Base-by-base conservation (phyloP, 1,284 basidiomycete species). In the Apiotrichum montevideense region DNA sequence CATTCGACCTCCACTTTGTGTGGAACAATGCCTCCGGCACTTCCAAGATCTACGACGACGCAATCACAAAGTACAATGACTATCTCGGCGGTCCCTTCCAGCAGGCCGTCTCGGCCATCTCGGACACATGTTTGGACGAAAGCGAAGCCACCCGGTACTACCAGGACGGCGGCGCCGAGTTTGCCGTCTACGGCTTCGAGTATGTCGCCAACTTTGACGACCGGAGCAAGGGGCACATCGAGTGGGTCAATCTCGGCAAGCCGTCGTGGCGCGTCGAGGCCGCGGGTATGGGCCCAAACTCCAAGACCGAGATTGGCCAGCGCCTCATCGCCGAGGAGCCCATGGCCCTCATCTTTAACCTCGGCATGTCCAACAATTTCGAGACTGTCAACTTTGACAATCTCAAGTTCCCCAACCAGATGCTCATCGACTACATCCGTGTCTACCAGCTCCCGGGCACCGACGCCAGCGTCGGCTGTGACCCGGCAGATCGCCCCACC, bases 21-120 rank as follows among this genome's bases (percentile, higher is more conserved):
- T 87, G 83, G 67, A 77, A 80, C 67, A 82, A 84, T 65, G 73
- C 76, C 4, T 67, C 80, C 6, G 72, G 82, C 2, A 78, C 43
- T 13, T 60, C 53, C n/a, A 55, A 54, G 3, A 63, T 65, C 8
- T 71, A 70, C 64, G 69, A 78, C 52, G 46, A 61, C 3, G 55
- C 77, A 15, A 81, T 85, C 21, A 81, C 82, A 2, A 77, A 85
- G 56, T 82, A 79, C 66, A 94, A 94, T 75, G 57, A 76, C 3
- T 95, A 93, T 74, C 82, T 80, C 52, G 92, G 91, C 32, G 87
- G 86, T 35, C 70, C 78, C 11, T 90, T 81, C 71, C 91, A 95
- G 73, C 87, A 95, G 75, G 87, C 88, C 33, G 70, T 87, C 21
- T 88, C 86, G 2, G 84, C 82, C 8, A 63, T 88, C 48, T 79